These are phyloP conservation scores for Cyclocybe aegerita DNA, from an alignment of 768 basidiomycete genomes.

Conservation along the genomic window DNA sequence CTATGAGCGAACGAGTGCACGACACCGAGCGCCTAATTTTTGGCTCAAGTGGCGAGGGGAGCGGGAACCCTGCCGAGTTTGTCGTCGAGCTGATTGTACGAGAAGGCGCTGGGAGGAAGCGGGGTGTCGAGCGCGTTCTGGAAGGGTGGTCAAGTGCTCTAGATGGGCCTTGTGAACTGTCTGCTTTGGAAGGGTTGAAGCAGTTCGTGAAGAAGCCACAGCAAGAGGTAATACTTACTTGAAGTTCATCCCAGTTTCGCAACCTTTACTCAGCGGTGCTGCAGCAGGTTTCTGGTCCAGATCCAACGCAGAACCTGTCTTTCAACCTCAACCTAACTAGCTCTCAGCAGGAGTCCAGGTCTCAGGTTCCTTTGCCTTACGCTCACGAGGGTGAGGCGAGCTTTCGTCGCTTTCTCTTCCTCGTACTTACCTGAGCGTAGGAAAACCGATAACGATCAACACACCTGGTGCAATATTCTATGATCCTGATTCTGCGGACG, in stretches of 20 bases:
- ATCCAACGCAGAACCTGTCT: constrained; percentile 69
- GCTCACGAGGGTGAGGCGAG: constrained; percentile 70
- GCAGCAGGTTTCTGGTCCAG: constrained; percentile 29
- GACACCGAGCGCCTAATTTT: constrained; percentile 64
- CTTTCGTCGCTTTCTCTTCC: background rate
- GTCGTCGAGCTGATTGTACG: constrained; percentile 63
- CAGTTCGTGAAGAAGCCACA: constrained; percentile 40
- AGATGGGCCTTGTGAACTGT: constrained; percentile 42
- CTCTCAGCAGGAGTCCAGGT: constrained; percentile 76
- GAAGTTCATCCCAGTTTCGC: background rate
- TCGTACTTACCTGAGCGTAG: constrained; percentile 21
- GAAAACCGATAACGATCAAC: constrained; percentile 27
- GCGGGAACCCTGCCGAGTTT: constrained; percentile 45
- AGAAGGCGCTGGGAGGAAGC: constrained; percentile 44
- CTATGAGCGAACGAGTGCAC: constrained; percentile 58
- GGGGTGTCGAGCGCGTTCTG: constrained; percentile 56
- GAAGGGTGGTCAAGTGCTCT: constrained; percentile 57
- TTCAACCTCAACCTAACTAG: constrained; percentile 88
- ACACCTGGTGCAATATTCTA: constrained; percentile 65
- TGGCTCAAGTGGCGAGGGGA: constrained; percentile 53
- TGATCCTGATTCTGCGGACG: constrained; percentile 92
- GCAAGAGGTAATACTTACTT: constrained; percentile 26
- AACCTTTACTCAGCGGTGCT: background rate
- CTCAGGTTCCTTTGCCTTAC: constrained; percentile 87
- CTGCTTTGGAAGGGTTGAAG: constrained; percentile 51